Evolutionary conservation across 192 early-diverging fungal genomes (phyloP).

Genomic region (Linnemannia elongata): DNA sequence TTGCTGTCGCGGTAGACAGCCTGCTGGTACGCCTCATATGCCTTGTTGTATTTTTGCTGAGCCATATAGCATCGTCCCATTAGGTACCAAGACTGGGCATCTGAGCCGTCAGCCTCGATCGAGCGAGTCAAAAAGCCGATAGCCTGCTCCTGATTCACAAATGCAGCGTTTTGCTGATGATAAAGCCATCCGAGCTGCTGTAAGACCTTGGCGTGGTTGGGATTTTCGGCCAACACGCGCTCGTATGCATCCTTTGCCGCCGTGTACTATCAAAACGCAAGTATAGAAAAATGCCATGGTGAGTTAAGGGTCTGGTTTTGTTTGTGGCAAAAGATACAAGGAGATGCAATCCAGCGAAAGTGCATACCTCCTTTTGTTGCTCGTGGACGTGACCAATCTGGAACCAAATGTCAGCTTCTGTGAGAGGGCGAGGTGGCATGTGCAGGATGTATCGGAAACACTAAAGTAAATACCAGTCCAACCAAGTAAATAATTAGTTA

Average conservation of each 20-base stretch:
- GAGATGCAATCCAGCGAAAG: background rate
- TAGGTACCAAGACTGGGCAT: constrained; percentile 96
- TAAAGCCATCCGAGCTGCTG: constrained; percentile 99
- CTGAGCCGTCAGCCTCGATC: constrained; percentile 85
- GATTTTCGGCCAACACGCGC: constrained; percentile 87
- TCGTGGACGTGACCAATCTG: constrained; percentile 98
- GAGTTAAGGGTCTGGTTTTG: background rate
- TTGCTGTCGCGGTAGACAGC: constrained; percentile 94
- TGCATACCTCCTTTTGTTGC: constrained; percentile 87
- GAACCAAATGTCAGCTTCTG: constrained; percentile 97
- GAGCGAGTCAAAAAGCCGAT: constrained; percentile 87
- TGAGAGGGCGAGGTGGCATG: constrained; percentile 93
- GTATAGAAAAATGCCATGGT: background rate
- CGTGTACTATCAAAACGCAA: constrained; percentile 55
- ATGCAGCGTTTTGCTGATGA: constrained; percentile 86
- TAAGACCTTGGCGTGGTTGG: constrained; percentile 94
- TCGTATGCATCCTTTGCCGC: constrained; percentile 94
- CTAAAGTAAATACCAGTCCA: constrained; percentile 37
- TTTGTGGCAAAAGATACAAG: background rate
- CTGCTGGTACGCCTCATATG: constrained; percentile 98
- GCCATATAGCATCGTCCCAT: constrained; percentile 98
- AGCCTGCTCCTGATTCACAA: constrained; percentile 88
- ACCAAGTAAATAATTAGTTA: background rate
- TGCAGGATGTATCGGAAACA: constrained; percentile 93
- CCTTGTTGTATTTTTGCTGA: constrained; percentile 93